Conservation (phyloP, 495 filamentous ascomycete species). For the Massariosphaeria phaeospora region DNA sequence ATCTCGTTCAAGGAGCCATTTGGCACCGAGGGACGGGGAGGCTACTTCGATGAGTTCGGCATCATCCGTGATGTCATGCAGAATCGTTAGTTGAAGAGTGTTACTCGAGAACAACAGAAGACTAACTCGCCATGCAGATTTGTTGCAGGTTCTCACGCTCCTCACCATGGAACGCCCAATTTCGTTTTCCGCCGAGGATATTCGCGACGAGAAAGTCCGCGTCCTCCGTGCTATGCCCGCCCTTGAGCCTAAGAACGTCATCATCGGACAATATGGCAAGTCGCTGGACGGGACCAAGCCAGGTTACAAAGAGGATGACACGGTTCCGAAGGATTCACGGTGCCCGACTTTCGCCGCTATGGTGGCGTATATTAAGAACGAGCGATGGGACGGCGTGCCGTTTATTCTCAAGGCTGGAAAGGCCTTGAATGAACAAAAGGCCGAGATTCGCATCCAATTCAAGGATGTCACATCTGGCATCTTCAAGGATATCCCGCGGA, state of each 20-base stretch:
- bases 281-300: constrained; percentile 97
- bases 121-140: constrained; percentile 48
- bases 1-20: constrained; percentile 99
- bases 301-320: constrained; percentile 97
- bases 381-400: constrained; percentile 98
- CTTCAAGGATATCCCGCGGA: constrained; percentile 99
- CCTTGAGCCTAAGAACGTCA: constrained; percentile 99
- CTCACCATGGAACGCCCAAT: constrained; percentile 98
- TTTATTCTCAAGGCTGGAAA: constrained; percentile 99
- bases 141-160: constrained; percentile 92
- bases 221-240: constrained; percentile 89
- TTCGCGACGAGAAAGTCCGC: constrained; percentile 95
- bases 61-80: constrained; percentile 92
- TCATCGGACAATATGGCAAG: constrained; percentile 97
- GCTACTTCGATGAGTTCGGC: constrained; percentile 99
- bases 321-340: constrained; percentile 92
- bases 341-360: constrained; percentile 98
- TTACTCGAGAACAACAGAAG: not conserved
- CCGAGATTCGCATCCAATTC: constrained; percentile 98
- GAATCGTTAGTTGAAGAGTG: constrained; percentile 44
- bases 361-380: constrained; percentile 98
- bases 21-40: constrained; percentile 97
- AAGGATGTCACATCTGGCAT: constrained; percentile 98
- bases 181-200: constrained; percentile 96
- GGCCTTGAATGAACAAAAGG: constrained; percentile 99